These are phyloP conservation scores for Sphaerostilbella broomeana DNA, from an alignment of 2,329 filamentous ascomycete species.

Conservation along the genomic window DNA sequence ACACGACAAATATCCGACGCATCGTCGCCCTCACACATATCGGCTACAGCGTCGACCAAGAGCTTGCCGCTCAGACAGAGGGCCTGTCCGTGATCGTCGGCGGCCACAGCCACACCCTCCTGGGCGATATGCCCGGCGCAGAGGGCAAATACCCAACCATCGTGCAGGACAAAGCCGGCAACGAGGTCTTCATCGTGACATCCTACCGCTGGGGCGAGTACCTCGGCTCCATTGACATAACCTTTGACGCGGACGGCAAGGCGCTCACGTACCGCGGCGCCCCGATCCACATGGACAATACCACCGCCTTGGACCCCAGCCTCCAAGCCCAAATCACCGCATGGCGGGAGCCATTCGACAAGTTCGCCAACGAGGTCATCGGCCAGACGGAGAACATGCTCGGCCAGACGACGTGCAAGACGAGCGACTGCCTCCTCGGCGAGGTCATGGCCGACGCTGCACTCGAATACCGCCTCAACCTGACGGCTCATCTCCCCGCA, in stretches of 20 bases:
- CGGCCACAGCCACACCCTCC: constrained; percentile 53
- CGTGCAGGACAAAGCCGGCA: constrained; percentile 51
- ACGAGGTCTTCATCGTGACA: constrained; percentile 63
- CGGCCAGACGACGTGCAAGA: constrained; percentile 53
- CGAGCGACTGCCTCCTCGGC: constrained; percentile 51
- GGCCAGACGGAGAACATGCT: constrained; percentile 49
- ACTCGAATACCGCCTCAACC: constrained; percentile 51
- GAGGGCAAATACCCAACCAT: constrained; percentile 59
- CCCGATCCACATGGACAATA: constrained; percentile 58
- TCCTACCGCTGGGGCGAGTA: constrained; percentile 65
- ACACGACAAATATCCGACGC: constrained; percentile 55
- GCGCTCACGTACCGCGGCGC: constrained; percentile 57
- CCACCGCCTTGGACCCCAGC: constrained; percentile 47
- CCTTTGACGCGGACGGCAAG: constrained; percentile 54
- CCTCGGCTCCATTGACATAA: constrained; percentile 60
- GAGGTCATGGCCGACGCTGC: constrained; percentile 54
- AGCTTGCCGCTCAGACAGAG: constrained; percentile 51
- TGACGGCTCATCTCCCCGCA: constrained; percentile 24
- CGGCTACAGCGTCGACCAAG: constrained; percentile 57
- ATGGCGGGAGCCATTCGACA: constrained; percentile 57
- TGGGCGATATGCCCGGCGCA: constrained; percentile 53
- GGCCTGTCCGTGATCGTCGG: constrained; percentile 64
- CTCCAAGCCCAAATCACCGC: constrained; percentile 52
- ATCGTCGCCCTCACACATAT: constrained; percentile 63
- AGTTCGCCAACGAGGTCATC: constrained; percentile 50